These are phyloP conservation scores for Euphorbia schlechtendalii DNA, from an alignment of 441 rosid genomes.

Conservation along the genomic window DNA sequence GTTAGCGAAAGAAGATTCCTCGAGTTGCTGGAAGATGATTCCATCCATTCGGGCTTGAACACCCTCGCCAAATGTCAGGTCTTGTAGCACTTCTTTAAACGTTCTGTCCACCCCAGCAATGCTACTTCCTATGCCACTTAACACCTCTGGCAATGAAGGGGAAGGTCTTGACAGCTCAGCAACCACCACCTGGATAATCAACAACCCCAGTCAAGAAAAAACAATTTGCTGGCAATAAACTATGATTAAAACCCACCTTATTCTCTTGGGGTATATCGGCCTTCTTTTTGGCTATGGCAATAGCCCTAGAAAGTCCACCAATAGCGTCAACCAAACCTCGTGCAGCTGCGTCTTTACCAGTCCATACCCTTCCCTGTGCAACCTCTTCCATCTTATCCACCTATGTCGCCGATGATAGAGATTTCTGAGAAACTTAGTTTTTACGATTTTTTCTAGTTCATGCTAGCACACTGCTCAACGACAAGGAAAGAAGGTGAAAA, in stretches of 20 bases:
- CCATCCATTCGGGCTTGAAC: constrained; percentile 96
- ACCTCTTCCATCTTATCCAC: constrained; percentile 87
- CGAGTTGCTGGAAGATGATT: constrained; percentile 65
- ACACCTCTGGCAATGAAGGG: constrained; percentile 58
- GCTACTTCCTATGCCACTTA: constrained; percentile 67
- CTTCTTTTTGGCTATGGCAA: constrained; percentile 84
- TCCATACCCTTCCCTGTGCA: constrained; percentile 99
- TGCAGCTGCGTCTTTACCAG: constrained; percentile 86
- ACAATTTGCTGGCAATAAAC: background rate
- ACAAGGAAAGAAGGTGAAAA: background rate
- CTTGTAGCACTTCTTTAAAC: constrained; percentile 52
- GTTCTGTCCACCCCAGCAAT: constrained; percentile 60
- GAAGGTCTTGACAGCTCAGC: constrained; percentile 81
- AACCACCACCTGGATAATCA: constrained; percentile 51
- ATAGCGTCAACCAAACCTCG: constrained; percentile 83
- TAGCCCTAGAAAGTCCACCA: constrained; percentile 78
- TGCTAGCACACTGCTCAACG: background rate
- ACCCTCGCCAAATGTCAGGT: constrained; percentile 46
- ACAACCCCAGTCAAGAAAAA: constrained; percentile 6
- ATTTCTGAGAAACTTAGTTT: background rate
- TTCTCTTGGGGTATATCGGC: constrained; percentile 70
- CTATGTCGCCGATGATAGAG: constrained; percentile 28
- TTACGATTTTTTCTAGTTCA: background rate
- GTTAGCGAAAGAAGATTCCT: constrained; percentile 43
- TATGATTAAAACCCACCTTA: constrained; percentile 34